phyloP scores from a whole-genome alignment of 306 rosid genomes.

The Neltuma alba region DNA sequence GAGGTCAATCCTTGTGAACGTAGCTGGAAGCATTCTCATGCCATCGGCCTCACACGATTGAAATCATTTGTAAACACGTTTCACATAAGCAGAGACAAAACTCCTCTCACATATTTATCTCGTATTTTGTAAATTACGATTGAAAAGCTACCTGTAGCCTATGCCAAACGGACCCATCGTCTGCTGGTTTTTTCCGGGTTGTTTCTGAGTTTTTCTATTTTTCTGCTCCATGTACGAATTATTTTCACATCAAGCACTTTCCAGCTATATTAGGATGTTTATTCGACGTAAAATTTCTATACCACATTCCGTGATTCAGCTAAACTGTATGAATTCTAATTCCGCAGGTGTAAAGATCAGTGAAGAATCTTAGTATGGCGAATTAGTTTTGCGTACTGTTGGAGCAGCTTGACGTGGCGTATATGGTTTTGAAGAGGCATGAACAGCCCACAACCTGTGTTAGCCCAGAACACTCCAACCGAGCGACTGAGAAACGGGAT shows the following conservation, averaged over 20 bases:
- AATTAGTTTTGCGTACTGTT: constrained; percentile 32
- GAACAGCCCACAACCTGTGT: constrained; percentile 38
- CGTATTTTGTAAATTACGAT: too few species aligned
- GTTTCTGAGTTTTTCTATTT: not conserved
- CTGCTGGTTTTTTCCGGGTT: not conserved
- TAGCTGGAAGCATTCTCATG: constrained; percentile 1
- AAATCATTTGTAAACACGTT: too few species aligned
- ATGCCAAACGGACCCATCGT: too few species aligned
- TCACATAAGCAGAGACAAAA: too few species aligned
- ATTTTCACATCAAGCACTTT: constrained; percentile 4
- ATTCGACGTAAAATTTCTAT: not conserved
- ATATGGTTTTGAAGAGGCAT: constrained; percentile 48
- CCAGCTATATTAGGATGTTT: not conserved
- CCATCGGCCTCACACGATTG: too few species aligned
- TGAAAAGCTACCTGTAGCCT: too few species aligned
- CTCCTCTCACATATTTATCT: too few species aligned
- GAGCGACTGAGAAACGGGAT: constrained; percentile 10
- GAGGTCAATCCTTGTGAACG: not conserved
- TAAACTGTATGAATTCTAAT: constrained; percentile 11
- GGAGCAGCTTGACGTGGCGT: constrained; percentile 23
- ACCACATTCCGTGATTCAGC: not conserved
- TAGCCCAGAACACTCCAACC: constrained; percentile 30
- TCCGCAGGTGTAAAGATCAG: constrained; percentile 36
- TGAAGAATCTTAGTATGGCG: constrained; percentile 25
- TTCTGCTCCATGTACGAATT: not conserved